Conservation (phyloP, 768 basidiomycete genomes). For the Lentinula sp. region DNA sequence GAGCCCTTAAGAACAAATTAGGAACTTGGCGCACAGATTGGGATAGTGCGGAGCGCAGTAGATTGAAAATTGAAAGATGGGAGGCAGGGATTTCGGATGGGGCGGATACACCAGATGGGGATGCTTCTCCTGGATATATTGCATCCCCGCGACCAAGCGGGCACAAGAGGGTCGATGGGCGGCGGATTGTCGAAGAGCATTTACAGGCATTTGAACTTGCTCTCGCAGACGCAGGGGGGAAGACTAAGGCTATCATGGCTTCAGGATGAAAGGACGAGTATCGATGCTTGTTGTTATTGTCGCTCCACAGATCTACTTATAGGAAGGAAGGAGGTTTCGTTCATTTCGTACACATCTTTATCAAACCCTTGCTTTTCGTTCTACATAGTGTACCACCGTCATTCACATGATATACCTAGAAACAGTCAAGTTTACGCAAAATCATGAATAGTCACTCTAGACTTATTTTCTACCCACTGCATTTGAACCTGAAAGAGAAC, state of each 20-base stretch:
- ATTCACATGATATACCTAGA: not conserved
- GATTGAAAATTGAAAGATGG: constrained; percentile 73
- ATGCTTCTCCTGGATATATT: constrained; percentile 16
- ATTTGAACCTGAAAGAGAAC: constrained; percentile 45
- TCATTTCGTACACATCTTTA: constrained; percentile 6
- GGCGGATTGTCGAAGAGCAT: constrained; percentile 73
- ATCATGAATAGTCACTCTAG: not conserved
- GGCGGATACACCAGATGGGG: constrained; percentile 22
- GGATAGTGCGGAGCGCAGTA: constrained; percentile 81
- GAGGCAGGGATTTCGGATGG: constrained; percentile 55
- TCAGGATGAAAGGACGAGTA: constrained; percentile 30
- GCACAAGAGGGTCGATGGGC: constrained; percentile 55
- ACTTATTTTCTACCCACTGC: constrained; percentile 34
- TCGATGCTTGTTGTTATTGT: not conserved
- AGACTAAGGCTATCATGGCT: constrained; percentile 81
- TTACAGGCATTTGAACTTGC: constrained; percentile 69
- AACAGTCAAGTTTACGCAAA: not conserved
- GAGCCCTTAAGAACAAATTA: constrained; percentile 78
- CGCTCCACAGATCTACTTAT: not conserved
- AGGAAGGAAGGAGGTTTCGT: not conserved
- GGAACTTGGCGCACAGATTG: constrained; percentile 77
- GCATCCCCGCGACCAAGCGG: constrained; percentile 12
- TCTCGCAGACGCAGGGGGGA: constrained; percentile 63
- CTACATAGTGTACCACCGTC: constrained; percentile 5
- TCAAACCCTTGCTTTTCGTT: constrained; percentile 13